Conservation (phyloP, 768 basidiomycete species). For the Boletus sp. region DNA sequence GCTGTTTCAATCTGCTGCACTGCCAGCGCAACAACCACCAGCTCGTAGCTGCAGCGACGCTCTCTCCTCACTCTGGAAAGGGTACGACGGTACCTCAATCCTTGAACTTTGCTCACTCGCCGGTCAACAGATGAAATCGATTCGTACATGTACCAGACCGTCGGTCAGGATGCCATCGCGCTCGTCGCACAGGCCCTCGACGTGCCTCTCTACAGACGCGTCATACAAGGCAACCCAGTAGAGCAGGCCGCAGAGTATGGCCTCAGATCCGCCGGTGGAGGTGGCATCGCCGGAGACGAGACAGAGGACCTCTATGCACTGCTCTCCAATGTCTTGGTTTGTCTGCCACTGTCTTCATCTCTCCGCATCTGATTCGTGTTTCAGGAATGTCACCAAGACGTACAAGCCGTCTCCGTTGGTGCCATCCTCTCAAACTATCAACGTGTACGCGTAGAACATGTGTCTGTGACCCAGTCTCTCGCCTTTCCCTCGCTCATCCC, state of each 20-base stretch:
- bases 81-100: constrained; percentile 56
- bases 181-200: constrained; percentile 82
- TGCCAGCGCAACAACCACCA: constrained; percentile 84
- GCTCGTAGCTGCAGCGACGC: constrained; percentile 83
- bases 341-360: constrained; percentile 7
- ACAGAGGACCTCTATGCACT: constrained; percentile 89
- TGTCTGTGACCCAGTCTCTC: constrained; percentile 48
- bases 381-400: constrained; percentile 73
- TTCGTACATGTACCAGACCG: constrained; percentile 98
- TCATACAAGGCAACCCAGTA: constrained; percentile 80
- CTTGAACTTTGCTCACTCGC: constrained; percentile 4
- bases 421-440: constrained; percentile 98
- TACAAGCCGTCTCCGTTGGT: constrained; percentile 88
- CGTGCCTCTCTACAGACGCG: constrained; percentile 78
- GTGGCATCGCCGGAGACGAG: constrained; percentile 80
- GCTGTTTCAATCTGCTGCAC: constrained; percentile 92
- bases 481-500: constrained; percentile 1
- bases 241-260: constrained; percentile 89
- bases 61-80: constrained; percentile 82
- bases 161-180: constrained; percentile 91
- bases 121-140: constrained; percentile 86
- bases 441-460: constrained; percentile 95
- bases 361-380: background rate
- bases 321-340: constrained; percentile 74
- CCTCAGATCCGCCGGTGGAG: constrained; percentile 44